phyloP scores from a whole-genome alignment of 352 stramenopile species.

The Pythium grandisporangium region DNA sequence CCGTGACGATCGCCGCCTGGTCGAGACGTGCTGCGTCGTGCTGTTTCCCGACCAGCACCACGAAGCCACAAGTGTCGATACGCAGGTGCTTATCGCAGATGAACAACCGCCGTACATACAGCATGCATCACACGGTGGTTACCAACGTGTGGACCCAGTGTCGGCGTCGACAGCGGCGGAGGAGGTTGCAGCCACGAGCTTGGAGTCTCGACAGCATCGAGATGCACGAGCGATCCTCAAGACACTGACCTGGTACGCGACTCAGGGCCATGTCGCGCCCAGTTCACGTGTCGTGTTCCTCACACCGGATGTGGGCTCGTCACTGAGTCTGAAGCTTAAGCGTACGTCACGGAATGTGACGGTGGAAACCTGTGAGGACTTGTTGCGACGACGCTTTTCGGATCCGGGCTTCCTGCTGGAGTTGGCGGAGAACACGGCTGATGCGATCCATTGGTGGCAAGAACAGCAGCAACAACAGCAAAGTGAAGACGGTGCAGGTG shows the following conservation, averaged over 20 bases:
- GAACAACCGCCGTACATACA: too few relatives aligned
- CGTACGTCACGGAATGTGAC: too few relatives aligned
- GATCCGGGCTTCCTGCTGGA: conserved; percentile 34
- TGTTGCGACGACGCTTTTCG: conserved; percentile 30
- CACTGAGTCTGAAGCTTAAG: conserved; percentile 21
- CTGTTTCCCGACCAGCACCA: conserved; percentile 73
- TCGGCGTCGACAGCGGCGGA: too few relatives aligned
- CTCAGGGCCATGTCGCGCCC: conserved; percentile 20
- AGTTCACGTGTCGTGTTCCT: conserved; percentile 43
- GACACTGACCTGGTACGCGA: conserved; percentile 55
- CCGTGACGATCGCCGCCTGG: conserved; percentile 32
- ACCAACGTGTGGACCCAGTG: too few relatives aligned
- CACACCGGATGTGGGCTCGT: conserved; percentile 35
- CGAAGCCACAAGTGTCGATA: conserved; percentile 38
- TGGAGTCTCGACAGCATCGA: conserved; percentile 28
- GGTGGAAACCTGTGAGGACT: conserved; percentile 47
- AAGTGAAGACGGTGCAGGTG: too few relatives aligned
- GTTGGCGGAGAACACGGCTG: conserved; percentile 48
- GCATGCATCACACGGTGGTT: too few relatives aligned
- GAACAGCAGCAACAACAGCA: conserved; percentile 18
- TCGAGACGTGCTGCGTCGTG: conserved; percentile 32
- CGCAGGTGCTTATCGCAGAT: conserved; percentile 2
- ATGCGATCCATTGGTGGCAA: conserved; percentile 38
- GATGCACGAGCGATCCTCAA: conserved; percentile 41
- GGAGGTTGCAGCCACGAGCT: too few relatives aligned